phyloP scores from a whole-genome alignment of 768 basidiomycete species.

The Clavaria fumosa region DNA sequence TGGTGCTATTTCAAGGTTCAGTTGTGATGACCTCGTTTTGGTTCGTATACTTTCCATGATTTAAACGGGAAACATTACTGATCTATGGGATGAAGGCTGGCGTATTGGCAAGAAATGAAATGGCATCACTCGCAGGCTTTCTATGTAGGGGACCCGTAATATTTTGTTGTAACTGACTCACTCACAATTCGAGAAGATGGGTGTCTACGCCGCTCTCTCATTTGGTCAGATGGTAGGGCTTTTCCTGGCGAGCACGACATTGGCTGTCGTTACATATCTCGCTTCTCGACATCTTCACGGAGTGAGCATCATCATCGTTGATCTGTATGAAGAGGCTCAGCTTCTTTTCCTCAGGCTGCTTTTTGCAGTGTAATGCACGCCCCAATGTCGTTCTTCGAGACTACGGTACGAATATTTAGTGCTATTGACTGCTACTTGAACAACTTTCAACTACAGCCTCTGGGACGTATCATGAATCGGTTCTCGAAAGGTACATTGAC shows the following conservation, averaged over 20 bases:
- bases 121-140: constrained; percentile 49
- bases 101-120: constrained; percentile 69
- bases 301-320: constrained; percentile 18
- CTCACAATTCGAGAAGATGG: constrained; percentile 10
- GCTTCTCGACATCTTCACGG: constrained; percentile 58
- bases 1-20: constrained; percentile 53
- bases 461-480: constrained; percentile 82
- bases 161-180: too few relatives aligned
- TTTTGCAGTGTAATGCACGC: constrained; percentile 63
- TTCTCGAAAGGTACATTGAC: constrained; percentile 78
- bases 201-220: constrained; percentile 9
- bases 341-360: constrained; percentile 29
- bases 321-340: background rate
- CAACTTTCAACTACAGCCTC: constrained; percentile 35
- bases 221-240: constrained; percentile 6
- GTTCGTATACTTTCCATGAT: constrained; percentile 21
- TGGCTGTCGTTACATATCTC: constrained; percentile 20
- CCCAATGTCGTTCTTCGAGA: constrained; percentile 86
- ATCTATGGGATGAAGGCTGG: constrained; percentile 34
- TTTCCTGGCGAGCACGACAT: constrained; percentile 8
- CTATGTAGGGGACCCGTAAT: too few relatives aligned
- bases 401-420: constrained; percentile 38
- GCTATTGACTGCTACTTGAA: constrained; percentile 4
- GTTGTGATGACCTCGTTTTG: constrained; percentile 63
- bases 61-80: constrained; percentile 1